Evolutionary conservation across 768 basidiomycete species (phyloP).

Genomic region (Naganishia kalamii): DNA sequence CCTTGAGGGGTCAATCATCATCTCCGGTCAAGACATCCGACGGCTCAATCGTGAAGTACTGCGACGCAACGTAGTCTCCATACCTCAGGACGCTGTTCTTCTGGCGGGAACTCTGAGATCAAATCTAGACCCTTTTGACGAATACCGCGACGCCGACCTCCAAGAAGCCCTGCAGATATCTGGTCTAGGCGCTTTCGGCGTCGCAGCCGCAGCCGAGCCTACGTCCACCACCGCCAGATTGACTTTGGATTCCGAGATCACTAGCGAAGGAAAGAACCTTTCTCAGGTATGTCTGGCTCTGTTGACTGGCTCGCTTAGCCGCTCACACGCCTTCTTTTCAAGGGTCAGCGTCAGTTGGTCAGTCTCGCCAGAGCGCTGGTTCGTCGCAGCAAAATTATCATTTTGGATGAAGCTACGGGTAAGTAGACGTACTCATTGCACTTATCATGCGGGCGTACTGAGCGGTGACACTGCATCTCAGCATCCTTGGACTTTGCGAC

Average conservation of each 20-base stretch:
- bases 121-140: slow-evolving; percentile 60
- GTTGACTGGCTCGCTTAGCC: no score
- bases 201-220: neutral
- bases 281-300: neutral
- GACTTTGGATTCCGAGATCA: slow-evolving; percentile 45
- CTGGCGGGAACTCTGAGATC: slow-evolving; percentile 56
- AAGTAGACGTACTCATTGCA: neutral
- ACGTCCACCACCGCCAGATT: slow-evolving; percentile 18
- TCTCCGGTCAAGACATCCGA: slow-evolving; percentile 54
- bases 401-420: slow-evolving; percentile 53
- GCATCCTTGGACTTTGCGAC: slow-evolving; percentile 54
- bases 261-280: slow-evolving; percentile 48
- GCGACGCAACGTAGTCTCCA: slow-evolving; percentile 59
- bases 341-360: slow-evolving; percentile 60
- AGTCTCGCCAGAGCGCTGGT: slow-evolving; percentile 60
- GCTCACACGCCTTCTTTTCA: slow-evolving; percentile 35
- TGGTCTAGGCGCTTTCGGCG: slow-evolving; percentile 39
- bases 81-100: slow-evolving; percentile 57
- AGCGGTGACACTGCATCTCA: slow-evolving; percentile 24
- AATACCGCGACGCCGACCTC: slow-evolving; percentile 55
- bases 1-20: slow-evolving; percentile 55
- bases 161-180: slow-evolving; percentile 54
- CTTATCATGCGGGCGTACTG: neutral
- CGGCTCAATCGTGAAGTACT: slow-evolving; percentile 57
- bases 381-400: slow-evolving; percentile 55